These are phyloP conservation scores for Trichomonas tenax DNA, from an alignment of 208 protist genomes.

Conservation along the genomic window DNA sequence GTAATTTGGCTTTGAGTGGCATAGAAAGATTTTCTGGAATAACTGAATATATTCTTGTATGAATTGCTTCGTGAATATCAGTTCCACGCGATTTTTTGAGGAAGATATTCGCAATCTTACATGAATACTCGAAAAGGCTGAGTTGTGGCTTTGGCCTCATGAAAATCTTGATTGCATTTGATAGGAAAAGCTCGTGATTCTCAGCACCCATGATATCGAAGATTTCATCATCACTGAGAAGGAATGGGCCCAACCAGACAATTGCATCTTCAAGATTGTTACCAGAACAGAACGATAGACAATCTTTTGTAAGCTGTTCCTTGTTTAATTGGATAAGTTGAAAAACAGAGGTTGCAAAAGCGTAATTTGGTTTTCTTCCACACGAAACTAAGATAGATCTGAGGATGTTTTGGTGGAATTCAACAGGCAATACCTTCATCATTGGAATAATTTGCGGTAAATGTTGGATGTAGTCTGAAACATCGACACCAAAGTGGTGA, in stretches of 20 bases:
- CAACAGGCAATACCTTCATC: not conserved
- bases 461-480: not conserved
- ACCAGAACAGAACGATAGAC: not conserved
- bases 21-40: not conserved
- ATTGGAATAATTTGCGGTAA: not conserved
- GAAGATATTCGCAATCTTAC: not conserved
- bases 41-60: not conserved
- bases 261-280: not conserved
- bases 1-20: not conserved
- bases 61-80: not conserved
- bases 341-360: not conserved
- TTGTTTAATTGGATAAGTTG: not conserved
- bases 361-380: not conserved
- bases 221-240: not conserved
- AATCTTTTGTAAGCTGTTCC: not conserved
- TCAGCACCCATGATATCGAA: not conserved
- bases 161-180: not conserved
- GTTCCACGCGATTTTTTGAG: not conserved
- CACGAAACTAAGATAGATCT: not conserved
- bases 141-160: not conserved
- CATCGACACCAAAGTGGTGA: not conserved
- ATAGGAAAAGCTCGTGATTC: not conserved
- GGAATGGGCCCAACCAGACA: not conserved
- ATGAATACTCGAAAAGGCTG: not conserved
- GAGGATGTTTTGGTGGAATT: not conserved